Base-by-base conservation (phyloP, 495 filamentous ascomycete species). In the Talaromyces wortmannii region DNA sequence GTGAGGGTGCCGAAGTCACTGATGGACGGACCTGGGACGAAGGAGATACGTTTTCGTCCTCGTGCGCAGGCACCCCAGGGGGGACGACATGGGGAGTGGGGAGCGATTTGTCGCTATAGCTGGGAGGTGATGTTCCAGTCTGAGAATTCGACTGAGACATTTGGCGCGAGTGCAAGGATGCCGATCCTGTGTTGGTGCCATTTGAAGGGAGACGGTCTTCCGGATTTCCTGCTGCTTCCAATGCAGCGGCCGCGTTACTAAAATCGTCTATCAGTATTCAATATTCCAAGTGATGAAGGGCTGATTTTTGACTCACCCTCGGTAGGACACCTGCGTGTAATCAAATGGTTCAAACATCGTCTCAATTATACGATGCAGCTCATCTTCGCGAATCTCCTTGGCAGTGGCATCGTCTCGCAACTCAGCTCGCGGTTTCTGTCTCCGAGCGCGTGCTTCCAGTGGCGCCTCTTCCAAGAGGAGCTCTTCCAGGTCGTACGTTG, bases 401-500 rank as follows among this genome's bases (percentile, higher is more conserved):
- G 91, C 91, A 0, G 94, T 95, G 3, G 94, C 94, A 73, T 97
- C 92, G 0, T 95, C 90, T 67, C 91, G 90, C 58, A 98, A 72
- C 66, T 87, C 83, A 56, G 95, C 92, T 52, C 94, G 81, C 0
- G 94, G 94, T 67, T 96, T 95, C 68, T 98, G 94, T 61, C 92
- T 80, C 57, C 94, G 83, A 44, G 94, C 90, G 58, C 94, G 77
- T 32, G 95, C 94, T 70, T 98, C 94, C 5, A 98, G 74, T 11
- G 94, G 94, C 29, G 94, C 95, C 67, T 98, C 94, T 71, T 98
- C 95, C 48, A 98, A 71, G 18, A 98, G 71, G 30, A 98, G 71
- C 67, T 98, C 94, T 65, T 98, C 94, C 52, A 98, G 70, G 70
- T 98, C 94, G 65, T 98, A 98, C 1, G 94, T 98, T 5, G 94